These are phyloP conservation scores for Termitomyces sp. DNA, from an alignment of 768 basidiomycete genomes.

Conservation along the genomic window DNA sequence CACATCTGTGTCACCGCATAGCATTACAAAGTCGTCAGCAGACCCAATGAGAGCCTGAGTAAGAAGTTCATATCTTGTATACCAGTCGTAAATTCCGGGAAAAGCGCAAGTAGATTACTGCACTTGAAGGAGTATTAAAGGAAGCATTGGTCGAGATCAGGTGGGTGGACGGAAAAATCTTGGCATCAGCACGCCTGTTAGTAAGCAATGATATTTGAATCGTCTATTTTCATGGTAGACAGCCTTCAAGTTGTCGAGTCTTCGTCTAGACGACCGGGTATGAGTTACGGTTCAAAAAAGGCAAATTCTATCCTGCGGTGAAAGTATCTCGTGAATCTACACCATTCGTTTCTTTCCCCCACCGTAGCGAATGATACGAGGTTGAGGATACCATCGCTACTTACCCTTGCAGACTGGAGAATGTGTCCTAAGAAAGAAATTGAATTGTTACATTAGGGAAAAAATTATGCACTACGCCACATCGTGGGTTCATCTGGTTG, in stretches of 20 bases:
- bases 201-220: too few relatives aligned
- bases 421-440: not conserved
- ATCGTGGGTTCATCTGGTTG: not conserved
- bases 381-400: not conserved
- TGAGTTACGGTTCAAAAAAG: not conserved
- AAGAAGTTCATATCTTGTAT: not conserved
- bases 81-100: not conserved
- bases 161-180: too few relatives aligned
- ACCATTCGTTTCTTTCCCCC: too few relatives aligned
- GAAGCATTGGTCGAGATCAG: too few relatives aligned
- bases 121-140: too few relatives aligned
- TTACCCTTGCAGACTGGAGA: not conserved
- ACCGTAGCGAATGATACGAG: too few relatives aligned
- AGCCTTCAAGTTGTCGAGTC: too few relatives aligned
- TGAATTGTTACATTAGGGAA: not conserved
- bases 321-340: not conserved
- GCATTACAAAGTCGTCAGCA: not conserved
- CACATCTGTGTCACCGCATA: not conserved
- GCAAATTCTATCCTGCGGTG: too few relatives aligned
- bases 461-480: not conserved
- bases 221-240: too few relatives aligned
- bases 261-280: not conserved
- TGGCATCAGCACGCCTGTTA: too few relatives aligned
- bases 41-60: not conserved
- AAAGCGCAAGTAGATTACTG: too few relatives aligned